phyloP scores from a whole-genome alignment of 2,329 filamentous ascomycete species.

The Fusarium veterinarium region DNA sequence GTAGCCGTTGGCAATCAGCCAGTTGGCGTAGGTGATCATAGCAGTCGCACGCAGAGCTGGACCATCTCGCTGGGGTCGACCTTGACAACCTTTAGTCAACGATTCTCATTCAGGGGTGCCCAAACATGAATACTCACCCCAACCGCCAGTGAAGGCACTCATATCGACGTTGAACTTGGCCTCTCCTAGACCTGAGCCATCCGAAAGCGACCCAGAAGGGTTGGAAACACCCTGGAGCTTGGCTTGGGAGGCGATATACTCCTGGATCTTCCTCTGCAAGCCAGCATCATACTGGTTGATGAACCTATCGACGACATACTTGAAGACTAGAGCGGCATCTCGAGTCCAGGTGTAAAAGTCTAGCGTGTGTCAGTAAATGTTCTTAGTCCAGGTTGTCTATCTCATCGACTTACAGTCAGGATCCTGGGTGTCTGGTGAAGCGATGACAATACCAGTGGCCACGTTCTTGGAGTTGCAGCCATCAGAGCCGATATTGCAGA shows the following conservation, averaged over 20 bases:
- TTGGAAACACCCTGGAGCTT: conserved; percentile 74
- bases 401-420: conserved; percentile 64
- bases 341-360: conserved; percentile 85
- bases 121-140: conserved; percentile 60
- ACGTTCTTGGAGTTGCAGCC: conserved; percentile 63
- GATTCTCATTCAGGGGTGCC: not conserved
- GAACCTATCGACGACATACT: conserved; percentile 75
- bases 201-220: conserved; percentile 70
- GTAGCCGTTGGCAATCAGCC: conserved; percentile 75
- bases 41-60: conserved; percentile 81
- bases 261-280: conserved; percentile 71
- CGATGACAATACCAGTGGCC: conserved; percentile 64
- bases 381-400: no score
- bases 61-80: conserved; percentile 82
- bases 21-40: conserved; percentile 77
- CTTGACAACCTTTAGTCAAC: conserved; percentile 41
- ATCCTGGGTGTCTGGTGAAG: conserved; percentile 63
- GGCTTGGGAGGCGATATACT: conserved; percentile 76
- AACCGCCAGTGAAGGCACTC: conserved; percentile 72
- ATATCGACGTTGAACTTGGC: conserved; percentile 77
- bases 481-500: conserved; percentile 69
- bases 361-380: conserved; percentile 47
- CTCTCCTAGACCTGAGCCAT: conserved; percentile 72
- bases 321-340: conserved; percentile 78
- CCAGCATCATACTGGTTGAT: conserved; percentile 65